phyloP scores from a whole-genome alignment of 495 filamentous ascomycete genomes.

The Lasiosphaeria ovina region DNA sequence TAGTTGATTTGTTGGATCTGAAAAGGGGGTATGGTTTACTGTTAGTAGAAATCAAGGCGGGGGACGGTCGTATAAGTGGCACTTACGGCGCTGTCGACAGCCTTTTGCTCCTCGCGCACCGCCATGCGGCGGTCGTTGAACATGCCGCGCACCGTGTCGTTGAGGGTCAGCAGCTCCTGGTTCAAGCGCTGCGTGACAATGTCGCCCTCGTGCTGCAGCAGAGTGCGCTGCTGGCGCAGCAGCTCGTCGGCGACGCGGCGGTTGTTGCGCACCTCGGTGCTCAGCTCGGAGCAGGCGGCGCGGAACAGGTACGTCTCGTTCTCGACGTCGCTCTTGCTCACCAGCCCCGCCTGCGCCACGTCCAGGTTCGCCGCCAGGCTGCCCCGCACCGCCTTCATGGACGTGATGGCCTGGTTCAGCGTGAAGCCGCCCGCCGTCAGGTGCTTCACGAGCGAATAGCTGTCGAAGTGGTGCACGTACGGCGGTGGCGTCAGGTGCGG shows the following conservation, averaged over 20 bases:
- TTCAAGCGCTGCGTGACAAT: slow-evolving; percentile 77
- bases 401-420: slow-evolving; percentile 64
- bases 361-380: slow-evolving; percentile 77
- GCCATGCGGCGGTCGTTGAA: slow-evolving; percentile 96
- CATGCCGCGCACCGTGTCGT: slow-evolving; percentile 90
- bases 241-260: slow-evolving; percentile 62
- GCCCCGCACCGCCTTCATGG: slow-evolving; percentile 84
- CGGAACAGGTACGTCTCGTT: slow-evolving; percentile 93
- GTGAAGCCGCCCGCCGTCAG: slow-evolving; percentile 69
- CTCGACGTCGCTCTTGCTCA: slow-evolving; percentile 76
- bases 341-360: slow-evolving; percentile 69
- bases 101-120: slow-evolving; percentile 78
- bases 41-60: slow-evolving; percentile 17
- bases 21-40: slow-evolving; percentile 8
- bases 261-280: slow-evolving; percentile 69
- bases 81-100: slow-evolving; percentile 68
- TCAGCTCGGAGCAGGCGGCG: slow-evolving; percentile 89
- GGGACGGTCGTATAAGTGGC: not conserved
- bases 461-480: slow-evolving; percentile 96
- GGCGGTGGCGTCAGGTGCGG: slow-evolving; percentile 69
- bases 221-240: slow-evolving; percentile 73
- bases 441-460: slow-evolving; percentile 77
- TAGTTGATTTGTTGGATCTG: slow-evolving; percentile 91
- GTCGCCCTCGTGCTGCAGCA: slow-evolving; percentile 91
- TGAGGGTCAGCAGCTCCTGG: slow-evolving; percentile 74